Evolutionary conservation across 106 monocot genomes (phyloP).

Genomic region (Allium fistulosum): DNA sequence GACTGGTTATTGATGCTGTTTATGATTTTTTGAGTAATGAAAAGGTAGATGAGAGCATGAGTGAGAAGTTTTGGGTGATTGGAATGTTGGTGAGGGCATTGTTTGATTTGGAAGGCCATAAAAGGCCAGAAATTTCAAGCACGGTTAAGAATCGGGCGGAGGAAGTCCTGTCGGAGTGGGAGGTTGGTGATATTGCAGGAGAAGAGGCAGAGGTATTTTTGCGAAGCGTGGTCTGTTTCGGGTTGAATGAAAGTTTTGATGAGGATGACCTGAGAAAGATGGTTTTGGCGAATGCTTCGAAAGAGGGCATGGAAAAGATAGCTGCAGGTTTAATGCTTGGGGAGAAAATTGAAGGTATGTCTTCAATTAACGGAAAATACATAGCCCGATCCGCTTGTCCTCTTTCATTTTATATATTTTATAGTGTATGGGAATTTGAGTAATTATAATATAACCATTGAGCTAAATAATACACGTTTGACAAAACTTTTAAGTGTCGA

Average conservation of each 20-base stretch:
- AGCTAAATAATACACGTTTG: too few relatives aligned
- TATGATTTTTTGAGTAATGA: slow-evolving; percentile 20
- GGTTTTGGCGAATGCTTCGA: slow-evolving; percentile 22
- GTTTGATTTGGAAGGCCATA: slow-evolving; percentile 21
- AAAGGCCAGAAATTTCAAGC: slow-evolving; percentile 15
- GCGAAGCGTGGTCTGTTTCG: slow-evolving; percentile 30
- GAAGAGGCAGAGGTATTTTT: slow-evolving; percentile 37
- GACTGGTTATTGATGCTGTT: slow-evolving; percentile 37
- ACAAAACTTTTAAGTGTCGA: too few relatives aligned
- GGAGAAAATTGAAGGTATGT: slow-evolving; percentile 35
- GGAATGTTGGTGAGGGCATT: slow-evolving; percentile 30
- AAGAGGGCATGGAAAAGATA: slow-evolving; percentile 30
- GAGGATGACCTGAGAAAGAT: slow-evolving; percentile 38
- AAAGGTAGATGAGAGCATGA: not conserved
- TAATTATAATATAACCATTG: too few relatives aligned
- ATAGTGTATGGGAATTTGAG: too few relatives aligned
- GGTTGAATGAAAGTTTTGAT: slow-evolving; percentile 16
- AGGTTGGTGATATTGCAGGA: slow-evolving; percentile 10
- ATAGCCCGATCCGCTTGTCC: too few relatives aligned
- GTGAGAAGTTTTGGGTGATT: slow-evolving; percentile 27
- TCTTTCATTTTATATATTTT: too few relatives aligned
- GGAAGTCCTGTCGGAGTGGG: slow-evolving; percentile 15
- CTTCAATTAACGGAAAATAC: too few relatives aligned
- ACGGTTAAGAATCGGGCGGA: slow-evolving; percentile 35
- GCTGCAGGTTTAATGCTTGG: slow-evolving; percentile 25